Percentiles rank a stretch among this genome's conserved stretches.
Conservation (phyloP, 805 yeast species). For the Spathaspora girioi region DNA sequence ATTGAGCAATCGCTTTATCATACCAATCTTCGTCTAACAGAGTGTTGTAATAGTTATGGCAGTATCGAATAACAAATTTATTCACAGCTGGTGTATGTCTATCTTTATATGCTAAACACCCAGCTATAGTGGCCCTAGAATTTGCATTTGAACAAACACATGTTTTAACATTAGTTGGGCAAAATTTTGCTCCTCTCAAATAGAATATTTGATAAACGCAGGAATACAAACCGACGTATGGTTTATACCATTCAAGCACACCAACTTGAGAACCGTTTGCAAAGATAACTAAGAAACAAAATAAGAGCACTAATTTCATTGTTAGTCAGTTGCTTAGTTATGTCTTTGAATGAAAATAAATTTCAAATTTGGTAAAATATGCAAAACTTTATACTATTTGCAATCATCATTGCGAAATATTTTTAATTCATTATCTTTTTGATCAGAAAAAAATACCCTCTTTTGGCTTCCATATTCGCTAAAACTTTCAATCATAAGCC, state of each 20-base stretch:
- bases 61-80: background rate
- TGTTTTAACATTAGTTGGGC: background rate
- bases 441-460: no score
- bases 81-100: background rate
- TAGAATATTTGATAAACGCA: background rate
- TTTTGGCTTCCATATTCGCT: no score
- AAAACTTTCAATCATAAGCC: no score
- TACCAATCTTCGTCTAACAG: slow-evolving; percentile 14
- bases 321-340: background rate
- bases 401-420: background rate
- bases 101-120: slow-evolving; percentile 17
- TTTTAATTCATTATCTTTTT: no score
- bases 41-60: background rate
- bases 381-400: background rate
- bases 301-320: background rate
- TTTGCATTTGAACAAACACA: slow-evolving; percentile 24
- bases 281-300: background rate
- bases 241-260: background rate
- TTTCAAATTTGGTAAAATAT: background rate
- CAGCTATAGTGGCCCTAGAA: slow-evolving; percentile 27
- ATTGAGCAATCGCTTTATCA: slow-evolving; percentile 12
- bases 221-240: background rate
- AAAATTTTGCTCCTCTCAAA: background rate
- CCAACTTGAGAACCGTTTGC: background rate
- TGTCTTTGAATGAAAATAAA: background rate